Evolutionary conservation across 805 yeast genomes (phyloP), one percentile per base, ranked within the genome.

Genomic region (Candida nanaspora): DNA sequence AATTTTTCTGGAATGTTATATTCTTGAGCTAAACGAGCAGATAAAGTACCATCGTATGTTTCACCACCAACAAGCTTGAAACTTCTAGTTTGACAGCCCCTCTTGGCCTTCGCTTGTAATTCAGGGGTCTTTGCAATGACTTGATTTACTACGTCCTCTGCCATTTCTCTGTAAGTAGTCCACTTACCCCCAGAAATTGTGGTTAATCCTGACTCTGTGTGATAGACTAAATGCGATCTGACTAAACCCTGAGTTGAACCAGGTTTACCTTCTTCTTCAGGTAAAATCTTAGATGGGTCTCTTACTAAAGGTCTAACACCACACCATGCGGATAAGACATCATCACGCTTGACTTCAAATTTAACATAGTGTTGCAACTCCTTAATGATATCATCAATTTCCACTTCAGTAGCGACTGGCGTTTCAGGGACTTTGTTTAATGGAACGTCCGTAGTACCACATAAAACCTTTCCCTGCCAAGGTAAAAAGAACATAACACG

Each of bases 161-260:
- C 96, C 97, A 89, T 89, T 69, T 87, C 95, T 69, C 97, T 77
- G 70, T 89, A 91, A 29, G 98, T 89, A 40, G 98, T 89, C 98
- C 98, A 89, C 68, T 89, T 89, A 62, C 98, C 98, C 55, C 97
- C 98, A 16, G 95, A 82, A 50, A 89, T 84, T 31, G 98, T 89
- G 31, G 89, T 71, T 51, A 89, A 74, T 21, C 91, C 93, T 41
- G 83, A 72, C 13, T 57, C 49, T 27, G 94, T 76, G 25, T 77
- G 71, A 54, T 82, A 74, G 41, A 89, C 73, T 53, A 89, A 70
- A 64, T 89, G 98, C 50, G 86, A 83, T 68, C 98, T 82, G 34
- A 89, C 98, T 49, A 89, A 71, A 40, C 88, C 89, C 67, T 88
- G 93, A 43, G 97, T 89, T 36, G 80, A 69, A 25, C 63, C 62